Evolutionary conservation across 352 stramenopile species (phyloP), one percentile per base, ranked within the genome.

Genomic region (Phytopythium helicoides): DNA sequence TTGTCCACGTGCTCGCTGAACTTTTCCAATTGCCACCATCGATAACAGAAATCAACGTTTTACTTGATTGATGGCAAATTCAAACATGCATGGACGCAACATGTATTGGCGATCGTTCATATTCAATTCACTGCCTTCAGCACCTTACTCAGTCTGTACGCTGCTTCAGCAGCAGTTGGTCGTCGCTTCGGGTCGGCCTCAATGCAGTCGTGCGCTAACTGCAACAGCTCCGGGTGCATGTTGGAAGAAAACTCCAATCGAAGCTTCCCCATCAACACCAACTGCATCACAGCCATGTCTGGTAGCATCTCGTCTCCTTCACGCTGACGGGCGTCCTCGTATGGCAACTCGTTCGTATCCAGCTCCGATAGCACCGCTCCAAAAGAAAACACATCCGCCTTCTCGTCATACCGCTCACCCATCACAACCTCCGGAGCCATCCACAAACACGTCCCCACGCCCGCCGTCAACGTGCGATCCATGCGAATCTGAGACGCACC

Each of bases 241-340:
- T 38, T 52, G 9, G 39, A 23, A 3, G 68, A 69, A 50, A 87
- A 83, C 45, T 64, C 47, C 15, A 73, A 56, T 15, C 71, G 64
- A 19, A 85, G 21, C 45, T 66, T 54, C 1, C 76, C 76, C 12
- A 66, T 58, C 14, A 75, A 59, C 37, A 87, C 71, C 37, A 81
- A 59, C 34, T 76, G 73, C 19, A 87, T 51, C 38, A 87, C 74
- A n/a, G 60, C 59, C 28, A 67, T 70, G 52, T 85, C 60, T 3
- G 68, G 64, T 8, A 77, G 48, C 21, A 54, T 51, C 7, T 53
- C 54, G 12, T 45, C 64, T 0, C 53, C 62, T 14, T 72, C 52
- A 1, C 62, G 54, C 0, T 22, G 59, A 3, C 58, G 54, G 8
- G 52, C 53, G 19, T 44, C 60, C 6, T 44, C 55, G 33, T 77